Conservation (phyloP, 192 early-diverging fungal genomes). For the Dimargaris verticillata region DNA sequence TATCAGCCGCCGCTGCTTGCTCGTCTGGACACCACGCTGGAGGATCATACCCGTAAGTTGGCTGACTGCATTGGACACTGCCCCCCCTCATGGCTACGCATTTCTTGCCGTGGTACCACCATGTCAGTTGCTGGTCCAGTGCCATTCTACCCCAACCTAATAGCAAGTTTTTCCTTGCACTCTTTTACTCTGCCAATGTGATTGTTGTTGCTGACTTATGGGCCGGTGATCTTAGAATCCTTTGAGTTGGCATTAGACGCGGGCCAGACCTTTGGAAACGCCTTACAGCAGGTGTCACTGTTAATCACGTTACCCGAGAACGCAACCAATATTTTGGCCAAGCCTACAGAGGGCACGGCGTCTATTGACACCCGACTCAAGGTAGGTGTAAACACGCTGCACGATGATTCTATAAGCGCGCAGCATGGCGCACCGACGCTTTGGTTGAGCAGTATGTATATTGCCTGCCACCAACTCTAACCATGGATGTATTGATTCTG, state of each 20-base stretch:
- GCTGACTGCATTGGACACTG: too few species aligned
- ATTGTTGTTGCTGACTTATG: too few species aligned
- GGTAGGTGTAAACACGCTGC: neutral
- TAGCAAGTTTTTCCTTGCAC: too few species aligned
- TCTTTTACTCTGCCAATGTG: too few species aligned
- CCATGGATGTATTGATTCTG: neutral
- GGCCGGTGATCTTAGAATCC: too few species aligned
- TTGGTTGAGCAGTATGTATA: neutral
- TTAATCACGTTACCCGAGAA: neutral
- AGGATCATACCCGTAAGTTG: neutral
- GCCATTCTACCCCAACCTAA: too few species aligned
- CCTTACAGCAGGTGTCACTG: neutral
- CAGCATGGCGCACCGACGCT: neutral
- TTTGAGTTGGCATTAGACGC: neutral
- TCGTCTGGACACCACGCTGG: neutral
- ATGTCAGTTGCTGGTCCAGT: too few species aligned
- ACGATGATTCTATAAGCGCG: neutral
- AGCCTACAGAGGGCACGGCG: neutral
- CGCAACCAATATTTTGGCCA: neutral
- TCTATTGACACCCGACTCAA: conserved; percentile 6
- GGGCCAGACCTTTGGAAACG: neutral
- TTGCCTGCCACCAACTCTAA: neutral
- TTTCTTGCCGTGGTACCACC: too few species aligned
- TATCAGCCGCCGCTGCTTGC: conserved; percentile 5
- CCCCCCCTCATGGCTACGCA: too few species aligned